Conservation (phyloP, 371 early-diverging fungal genomes). For the Mortierella sp. region DNA sequence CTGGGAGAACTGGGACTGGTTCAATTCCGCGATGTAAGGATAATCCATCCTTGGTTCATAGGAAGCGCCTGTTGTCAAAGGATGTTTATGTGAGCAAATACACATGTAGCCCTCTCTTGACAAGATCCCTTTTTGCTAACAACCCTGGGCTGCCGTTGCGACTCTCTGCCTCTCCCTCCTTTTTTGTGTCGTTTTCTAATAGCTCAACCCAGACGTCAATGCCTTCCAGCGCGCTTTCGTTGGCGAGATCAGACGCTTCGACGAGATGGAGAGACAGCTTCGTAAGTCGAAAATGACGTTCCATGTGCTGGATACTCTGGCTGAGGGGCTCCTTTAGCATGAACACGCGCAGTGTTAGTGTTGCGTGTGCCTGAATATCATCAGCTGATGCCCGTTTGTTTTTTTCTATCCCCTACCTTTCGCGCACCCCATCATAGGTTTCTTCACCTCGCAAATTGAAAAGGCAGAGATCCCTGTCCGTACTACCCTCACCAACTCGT, state of each 20-base stretch:
- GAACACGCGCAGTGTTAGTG: conserved; percentile 7
- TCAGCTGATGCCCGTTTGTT: conserved; percentile 1
- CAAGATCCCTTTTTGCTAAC: conserved; percentile 8
- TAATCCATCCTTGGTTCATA: background rate
- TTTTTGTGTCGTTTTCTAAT: conserved; percentile 9
- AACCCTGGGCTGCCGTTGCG: conserved; percentile 6
- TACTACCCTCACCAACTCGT: conserved; percentile 66
- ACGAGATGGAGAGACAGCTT: conserved; percentile 95
- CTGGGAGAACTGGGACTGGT: conserved; percentile 95
- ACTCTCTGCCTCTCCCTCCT: background rate
- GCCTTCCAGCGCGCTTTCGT: conserved; percentile 98
- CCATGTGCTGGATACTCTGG: background rate
- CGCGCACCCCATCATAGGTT: conserved; percentile 64
- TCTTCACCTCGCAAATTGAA: conserved; percentile 85
- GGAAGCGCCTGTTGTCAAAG: background rate
- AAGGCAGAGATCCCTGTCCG: conserved; percentile 83
- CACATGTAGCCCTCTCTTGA: background rate
- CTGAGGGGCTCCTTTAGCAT: background rate
- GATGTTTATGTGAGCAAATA: background rate
- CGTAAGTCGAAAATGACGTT: conserved; percentile 67
- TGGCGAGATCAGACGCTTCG: conserved; percentile 89
- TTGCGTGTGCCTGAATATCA: conserved; percentile 9
- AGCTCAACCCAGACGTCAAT: conserved; percentile 94
- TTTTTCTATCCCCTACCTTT: background rate
- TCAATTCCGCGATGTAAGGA: conserved; percentile 93